These are phyloP conservation scores for Perkinsus chesapeaki DNA, from an alignment of 169 alveolate genomes.

Conservation along the genomic window DNA sequence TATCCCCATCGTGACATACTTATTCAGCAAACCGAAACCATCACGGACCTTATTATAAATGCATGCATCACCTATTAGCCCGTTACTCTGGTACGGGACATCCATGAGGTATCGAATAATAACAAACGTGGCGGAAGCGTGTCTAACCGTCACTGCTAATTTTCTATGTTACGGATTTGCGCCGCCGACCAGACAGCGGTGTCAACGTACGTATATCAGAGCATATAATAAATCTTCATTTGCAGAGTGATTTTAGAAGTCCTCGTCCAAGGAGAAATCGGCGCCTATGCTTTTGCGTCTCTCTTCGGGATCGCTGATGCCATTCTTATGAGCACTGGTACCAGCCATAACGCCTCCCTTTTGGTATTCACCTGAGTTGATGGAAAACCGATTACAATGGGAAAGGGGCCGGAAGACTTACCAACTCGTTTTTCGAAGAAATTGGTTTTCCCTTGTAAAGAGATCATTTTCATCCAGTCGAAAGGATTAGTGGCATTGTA, in stretches of 20 bases:
- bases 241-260: conserved; percentile 25
- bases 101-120: not conserved
- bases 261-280: conserved; percentile 40
- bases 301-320: conserved; percentile 7
- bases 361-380: conserved; percentile 73
- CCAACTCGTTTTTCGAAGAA: conserved; percentile 98
- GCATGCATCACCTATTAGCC: not conserved
- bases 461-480: conserved; percentile 98
- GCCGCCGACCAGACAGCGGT: not conserved
- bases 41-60: not conserved
- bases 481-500: conserved; percentile 89
- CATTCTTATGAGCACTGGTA: conserved; percentile 45
- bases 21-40: not conserved
- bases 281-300: not conserved
- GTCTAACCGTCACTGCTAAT: not conserved
- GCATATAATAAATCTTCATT: not conserved
- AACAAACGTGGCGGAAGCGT: not conserved
- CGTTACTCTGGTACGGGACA: not conserved
- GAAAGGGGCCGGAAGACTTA: not conserved
- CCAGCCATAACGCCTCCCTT: conserved; percentile 90
- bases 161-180: not conserved
- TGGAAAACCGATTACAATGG: not conserved
- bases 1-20: not conserved
- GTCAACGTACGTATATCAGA: not conserved
- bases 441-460: conserved; percentile 95